A percentile compares a stretch with the other conserved stretches of the same genome.
phyloP scores from a whole-genome alignment of 2,329 filamentous ascomycete genomes.

The Ophidiomyces ophidiicola region DNA sequence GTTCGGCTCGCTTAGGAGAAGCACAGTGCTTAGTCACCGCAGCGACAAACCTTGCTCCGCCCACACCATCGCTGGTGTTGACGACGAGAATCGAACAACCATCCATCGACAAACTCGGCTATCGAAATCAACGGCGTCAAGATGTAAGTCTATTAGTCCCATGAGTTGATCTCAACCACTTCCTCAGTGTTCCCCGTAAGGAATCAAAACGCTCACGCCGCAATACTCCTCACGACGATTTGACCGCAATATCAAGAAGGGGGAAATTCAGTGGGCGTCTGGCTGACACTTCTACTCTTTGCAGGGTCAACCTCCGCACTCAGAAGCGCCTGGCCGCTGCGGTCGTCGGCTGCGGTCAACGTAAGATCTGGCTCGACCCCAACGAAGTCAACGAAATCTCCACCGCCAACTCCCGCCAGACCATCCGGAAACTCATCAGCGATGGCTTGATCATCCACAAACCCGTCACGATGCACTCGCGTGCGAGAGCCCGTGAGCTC shows the following conservation, averaged over 20 bases:
- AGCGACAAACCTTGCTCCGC: constrained; percentile 9
- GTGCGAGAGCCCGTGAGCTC: constrained; percentile 88
- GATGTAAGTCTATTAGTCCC: constrained; percentile 15
- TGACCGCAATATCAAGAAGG: neutral
- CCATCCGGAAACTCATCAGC: constrained; percentile 96
- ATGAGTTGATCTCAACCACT: neutral
- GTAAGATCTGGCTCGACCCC: constrained; percentile 99
- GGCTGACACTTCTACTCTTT: constrained; percentile 19
- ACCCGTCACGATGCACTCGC: constrained; percentile 99
- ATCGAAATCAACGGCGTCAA: constrained; percentile 18
- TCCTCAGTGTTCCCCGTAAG: neutral
- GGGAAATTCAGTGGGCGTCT: constrained; percentile 7
- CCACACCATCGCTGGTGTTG: constrained; percentile 8
- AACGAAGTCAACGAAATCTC: constrained; percentile 99
- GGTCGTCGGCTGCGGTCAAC: constrained; percentile 97
- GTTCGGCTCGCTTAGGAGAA: constrained; percentile 18
- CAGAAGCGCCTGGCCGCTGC: constrained; percentile 99
- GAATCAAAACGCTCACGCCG: no score
- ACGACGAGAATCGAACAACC: constrained; percentile 16
- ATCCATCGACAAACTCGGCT: constrained; percentile 15
- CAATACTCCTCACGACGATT: neutral
- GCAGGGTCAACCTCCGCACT: constrained; percentile 97
- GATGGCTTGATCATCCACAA: constrained; percentile 99
- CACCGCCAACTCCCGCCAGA: constrained; percentile 99
- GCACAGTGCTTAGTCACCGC: constrained; percentile 18